Conservation (phyloP, 2,329 filamentous ascomycete genomes). For the Coniosporium tulheliwenetii region DNA sequence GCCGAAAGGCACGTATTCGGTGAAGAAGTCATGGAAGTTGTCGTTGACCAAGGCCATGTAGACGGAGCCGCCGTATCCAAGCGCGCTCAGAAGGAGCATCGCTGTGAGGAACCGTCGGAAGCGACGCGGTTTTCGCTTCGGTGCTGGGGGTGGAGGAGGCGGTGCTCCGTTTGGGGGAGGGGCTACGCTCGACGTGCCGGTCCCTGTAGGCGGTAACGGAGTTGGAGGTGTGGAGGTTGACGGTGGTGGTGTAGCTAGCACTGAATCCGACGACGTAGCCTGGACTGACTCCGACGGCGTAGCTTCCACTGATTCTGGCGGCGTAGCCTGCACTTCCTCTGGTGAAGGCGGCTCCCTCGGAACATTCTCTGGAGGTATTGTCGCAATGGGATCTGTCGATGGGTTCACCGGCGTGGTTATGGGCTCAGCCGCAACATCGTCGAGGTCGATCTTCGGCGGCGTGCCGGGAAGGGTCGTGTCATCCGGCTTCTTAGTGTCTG, state of each 20-base stretch:
- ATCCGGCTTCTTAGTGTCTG: conserved; percentile 28
- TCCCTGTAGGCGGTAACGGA: conserved; percentile 19
- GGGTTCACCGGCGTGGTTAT: conserved; percentile 21
- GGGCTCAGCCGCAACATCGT: conserved; percentile 9
- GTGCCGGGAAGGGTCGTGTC: conserved; percentile 19
- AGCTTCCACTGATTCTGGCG: conserved; percentile 12
- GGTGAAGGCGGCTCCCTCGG: conserved; percentile 30
- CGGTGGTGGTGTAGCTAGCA: conserved; percentile 8
- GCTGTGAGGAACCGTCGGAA: conserved; percentile 66
- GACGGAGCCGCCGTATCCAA: conserved; percentile 76
- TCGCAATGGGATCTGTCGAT: conserved; percentile 14
- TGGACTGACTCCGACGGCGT: conserved; percentile 12
- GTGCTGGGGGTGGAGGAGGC: conserved; percentile 24
- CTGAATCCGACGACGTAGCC: conserved; percentile 9
- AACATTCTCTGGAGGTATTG: conserved; percentile 32
- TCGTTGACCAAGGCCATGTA: conserved; percentile 89
- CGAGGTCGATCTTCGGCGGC: conserved; percentile 4
- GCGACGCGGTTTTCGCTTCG: conserved; percentile 52
- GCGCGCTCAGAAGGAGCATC: conserved; percentile 56
- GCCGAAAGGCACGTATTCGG: conserved; percentile 86
- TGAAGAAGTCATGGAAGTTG: conserved; percentile 99
- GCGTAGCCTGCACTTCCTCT: conserved; percentile 19
- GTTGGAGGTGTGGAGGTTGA: conserved; percentile 6
- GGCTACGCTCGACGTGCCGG: conserved; percentile 24
- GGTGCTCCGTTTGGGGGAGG: conserved; percentile 22